Conservation (phyloP, 1,139 yeast species). For the Geotrichum fermentans region DNA sequence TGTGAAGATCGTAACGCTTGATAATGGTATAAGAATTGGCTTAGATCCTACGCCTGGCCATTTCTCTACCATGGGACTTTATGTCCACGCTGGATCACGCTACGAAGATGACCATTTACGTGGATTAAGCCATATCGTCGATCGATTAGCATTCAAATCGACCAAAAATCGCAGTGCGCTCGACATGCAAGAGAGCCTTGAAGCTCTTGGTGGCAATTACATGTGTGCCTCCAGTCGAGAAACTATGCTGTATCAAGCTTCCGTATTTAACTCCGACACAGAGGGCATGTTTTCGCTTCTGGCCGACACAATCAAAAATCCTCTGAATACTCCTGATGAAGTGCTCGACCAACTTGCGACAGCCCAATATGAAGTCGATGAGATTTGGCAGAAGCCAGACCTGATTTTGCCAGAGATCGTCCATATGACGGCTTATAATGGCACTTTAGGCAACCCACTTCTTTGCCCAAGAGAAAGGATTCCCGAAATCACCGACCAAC, state of each 20-base stretch:
- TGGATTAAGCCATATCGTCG: slow-evolving; percentile 81
- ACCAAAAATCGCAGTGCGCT: slow-evolving; percentile 58
- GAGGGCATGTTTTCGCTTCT: slow-evolving; percentile 74
- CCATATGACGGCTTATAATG: slow-evolving; percentile 75
- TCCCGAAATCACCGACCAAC: slow-evolving; percentile 48
- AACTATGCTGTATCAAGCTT: slow-evolving; percentile 86
- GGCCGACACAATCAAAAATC: slow-evolving; percentile 74
- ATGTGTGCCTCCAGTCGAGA: slow-evolving; percentile 93
- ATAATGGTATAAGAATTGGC: slow-evolving; percentile 77
- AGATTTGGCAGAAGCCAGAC: slow-evolving; percentile 81
- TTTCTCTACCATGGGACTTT: slow-evolving; percentile 85
- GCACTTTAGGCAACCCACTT: slow-evolving; percentile 81
- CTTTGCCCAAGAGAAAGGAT: slow-evolving; percentile 73
- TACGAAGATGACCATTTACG: slow-evolving; percentile 53
- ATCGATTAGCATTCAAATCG: slow-evolving; percentile 79
- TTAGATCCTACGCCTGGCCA: slow-evolving; percentile 87
- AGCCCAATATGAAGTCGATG: slow-evolving; percentile 77
- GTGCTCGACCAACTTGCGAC: slow-evolving; percentile 67
- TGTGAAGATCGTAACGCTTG: slow-evolving; percentile 39
- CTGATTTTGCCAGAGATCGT: slow-evolving; percentile 79
- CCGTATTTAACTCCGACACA: slow-evolving; percentile 85
- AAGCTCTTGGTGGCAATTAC: slow-evolving; percentile 85
- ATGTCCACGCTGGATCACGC: slow-evolving; percentile 86
- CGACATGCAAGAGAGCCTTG: slow-evolving; percentile 71
- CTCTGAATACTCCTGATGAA: slow-evolving; percentile 64